Evolutionary conservation across 257 asterid species (phyloP), one percentile per base, ranked within the genome.

Genomic region (Solanum commersonii): DNA sequence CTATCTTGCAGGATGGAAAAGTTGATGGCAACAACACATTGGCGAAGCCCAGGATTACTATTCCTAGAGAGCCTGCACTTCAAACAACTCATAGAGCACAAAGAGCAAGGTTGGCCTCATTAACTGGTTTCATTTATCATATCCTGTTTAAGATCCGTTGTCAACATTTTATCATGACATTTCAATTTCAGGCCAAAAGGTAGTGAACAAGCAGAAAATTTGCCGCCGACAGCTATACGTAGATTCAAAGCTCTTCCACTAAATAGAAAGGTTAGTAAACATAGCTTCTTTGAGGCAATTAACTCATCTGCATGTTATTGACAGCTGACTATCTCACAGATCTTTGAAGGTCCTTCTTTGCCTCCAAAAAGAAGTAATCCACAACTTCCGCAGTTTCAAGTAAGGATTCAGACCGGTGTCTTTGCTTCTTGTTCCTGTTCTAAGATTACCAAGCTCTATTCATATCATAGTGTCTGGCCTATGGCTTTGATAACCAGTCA

Each of bases 191-290:
- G 98, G 92, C 89, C 93, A 88, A 95, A 91, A 90, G 88, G 89
- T 88, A 90, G 56, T 90, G 91, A 90, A 87, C 95, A 93, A 87
- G 46, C 89, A 83, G 95, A 92, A 87, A 91, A 89, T 37, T 90
- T 49, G 72, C 84, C 90, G 46, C 84, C 91, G 34, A 89, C 96
- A 87, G 86, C 92, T 86, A 83, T 93, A 87, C 93, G 92, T 70
- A 91, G 92, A 94, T 96, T 96, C 92, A 96, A 92, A 91, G 98
- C 98, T 89, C 98, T 92, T 90, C 99, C 99, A 37, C 89, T 96
- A 68, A 96, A 96, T 87, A 94, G 92, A 95, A 96, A 95, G 92
- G 99, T 95, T 63, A 34, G 96, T 91, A 72, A 63, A 87, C 84
- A 35, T 83, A 87, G 65, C 27, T 59, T 25, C 46, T 46, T 37